Evolutionary conservation across 768 basidiomycete species (phyloP).

Genomic region (Suillus spraguei): DNA sequence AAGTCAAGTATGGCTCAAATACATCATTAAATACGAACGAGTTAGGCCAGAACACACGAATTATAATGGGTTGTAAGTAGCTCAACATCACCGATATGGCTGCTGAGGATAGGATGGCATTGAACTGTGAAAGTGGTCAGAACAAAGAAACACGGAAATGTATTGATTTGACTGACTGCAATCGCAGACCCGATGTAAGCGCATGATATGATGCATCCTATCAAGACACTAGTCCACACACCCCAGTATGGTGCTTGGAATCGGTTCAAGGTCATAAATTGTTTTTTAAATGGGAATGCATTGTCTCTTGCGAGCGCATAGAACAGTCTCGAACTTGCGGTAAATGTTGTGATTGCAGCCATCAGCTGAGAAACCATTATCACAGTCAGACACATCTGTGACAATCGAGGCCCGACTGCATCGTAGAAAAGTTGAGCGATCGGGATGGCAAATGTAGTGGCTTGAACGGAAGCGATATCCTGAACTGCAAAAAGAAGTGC

Average conservation of each 20-base stretch:
- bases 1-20: conserved; percentile 43
- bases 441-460: conserved; percentile 55
- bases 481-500: conserved; percentile 60
- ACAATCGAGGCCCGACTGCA: conserved; percentile 48
- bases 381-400: conserved; percentile 53
- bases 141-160: not conserved
- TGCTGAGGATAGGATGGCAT: conserved; percentile 57
- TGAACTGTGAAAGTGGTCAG: conserved; percentile 38
- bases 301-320: conserved; percentile 60
- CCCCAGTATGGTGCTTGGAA: conserved; percentile 57
- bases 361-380: conserved; percentile 53
- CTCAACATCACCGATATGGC: conserved; percentile 61
- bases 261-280: conserved; percentile 53
- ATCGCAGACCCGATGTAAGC: conserved; percentile 60
- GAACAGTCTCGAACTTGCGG: conserved; percentile 57
- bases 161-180: conserved; percentile 42
- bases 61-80: conserved; percentile 59
- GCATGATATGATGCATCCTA: conserved; percentile 57
- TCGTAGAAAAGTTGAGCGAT: conserved; percentile 61
- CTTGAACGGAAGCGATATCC: conserved; percentile 50
- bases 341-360: conserved; percentile 60
- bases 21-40: conserved; percentile 37
- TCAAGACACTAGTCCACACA: conserved; percentile 54
- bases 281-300: conserved; percentile 47
- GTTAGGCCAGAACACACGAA: conserved; percentile 58